Evolutionary conservation across 805 yeast species (phyloP).

Genomic region (Suhomyces pyralidae): DNA sequence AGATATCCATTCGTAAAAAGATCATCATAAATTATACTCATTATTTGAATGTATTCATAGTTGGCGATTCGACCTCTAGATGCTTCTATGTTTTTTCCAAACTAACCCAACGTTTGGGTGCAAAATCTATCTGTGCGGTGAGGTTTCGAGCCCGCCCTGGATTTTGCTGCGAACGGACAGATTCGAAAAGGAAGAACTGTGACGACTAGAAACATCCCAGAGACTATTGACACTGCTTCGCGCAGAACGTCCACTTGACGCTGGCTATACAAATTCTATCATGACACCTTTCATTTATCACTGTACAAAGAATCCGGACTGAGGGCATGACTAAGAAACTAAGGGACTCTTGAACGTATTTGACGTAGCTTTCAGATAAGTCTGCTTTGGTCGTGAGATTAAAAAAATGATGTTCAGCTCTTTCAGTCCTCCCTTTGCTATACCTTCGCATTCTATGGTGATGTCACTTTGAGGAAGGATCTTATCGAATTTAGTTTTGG

Average conservation of each 20-base stretch:
- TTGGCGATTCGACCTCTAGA: neutral
- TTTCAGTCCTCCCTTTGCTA: constrained; percentile 72
- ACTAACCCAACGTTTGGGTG: neutral
- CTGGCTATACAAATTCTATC: too few relatives aligned
- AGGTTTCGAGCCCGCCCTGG: neutral
- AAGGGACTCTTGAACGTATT: constrained; percentile 66
- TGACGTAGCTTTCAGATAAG: constrained; percentile 30
- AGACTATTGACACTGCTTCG: too few relatives aligned
- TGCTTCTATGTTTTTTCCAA: neutral
- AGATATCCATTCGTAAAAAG: too few relatives aligned
- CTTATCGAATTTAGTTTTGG: constrained; percentile 27
- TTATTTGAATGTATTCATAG: neutral
- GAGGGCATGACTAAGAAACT: constrained; percentile 68
- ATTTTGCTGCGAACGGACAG: neutral
- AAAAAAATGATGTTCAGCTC: constrained; percentile 60
- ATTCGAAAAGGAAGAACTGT: neutral
- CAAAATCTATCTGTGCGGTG: neutral
- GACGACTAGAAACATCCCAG: neutral
- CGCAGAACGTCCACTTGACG: too few relatives aligned
- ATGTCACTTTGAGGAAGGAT: constrained; percentile 42
- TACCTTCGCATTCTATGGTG: constrained; percentile 52
- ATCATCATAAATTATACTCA: neutral
- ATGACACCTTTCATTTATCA: too few relatives aligned
- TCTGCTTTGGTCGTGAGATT: constrained; percentile 38
- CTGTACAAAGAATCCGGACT: constrained; percentile 22